Evolutionary conservation across 1,284 basidiomycete species (phyloP).

Genomic region (Apiotrichum porosum): DNA sequence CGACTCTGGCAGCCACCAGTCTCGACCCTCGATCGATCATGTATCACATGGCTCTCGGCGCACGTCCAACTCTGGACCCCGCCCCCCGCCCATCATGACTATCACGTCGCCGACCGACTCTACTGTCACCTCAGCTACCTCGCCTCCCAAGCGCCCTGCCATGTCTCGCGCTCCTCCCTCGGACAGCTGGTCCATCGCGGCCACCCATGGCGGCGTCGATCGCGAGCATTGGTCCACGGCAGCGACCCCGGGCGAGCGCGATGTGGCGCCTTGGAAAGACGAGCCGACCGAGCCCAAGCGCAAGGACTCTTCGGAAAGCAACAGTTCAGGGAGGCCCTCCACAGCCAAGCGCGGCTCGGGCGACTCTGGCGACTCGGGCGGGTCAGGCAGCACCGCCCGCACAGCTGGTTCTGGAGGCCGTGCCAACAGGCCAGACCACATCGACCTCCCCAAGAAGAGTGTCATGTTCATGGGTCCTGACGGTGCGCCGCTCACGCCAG

Average conservation of each 20-base stretch:
- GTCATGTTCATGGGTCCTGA: slow-evolving; percentile 46
- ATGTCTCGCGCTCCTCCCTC: not conserved
- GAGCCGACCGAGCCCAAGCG: not conserved
- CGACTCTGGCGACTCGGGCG: too few relatives aligned
- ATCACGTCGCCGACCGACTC: not conserved
- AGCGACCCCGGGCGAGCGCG: slow-evolving; percentile 38
- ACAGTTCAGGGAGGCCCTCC: too few relatives aligned
- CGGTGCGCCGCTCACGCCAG: slow-evolving; percentile 43
- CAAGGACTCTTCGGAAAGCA: too few relatives aligned
- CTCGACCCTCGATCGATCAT: too few relatives aligned
- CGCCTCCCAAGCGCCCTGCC: slow-evolving; percentile 3
- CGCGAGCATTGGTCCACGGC: slow-evolving; percentile 37
- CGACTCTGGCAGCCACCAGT: too few relatives aligned
- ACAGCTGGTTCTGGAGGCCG: not conserved
- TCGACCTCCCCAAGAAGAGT: slow-evolving; percentile 30
- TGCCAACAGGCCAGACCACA: not conserved
- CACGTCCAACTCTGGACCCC: too few relatives aligned
- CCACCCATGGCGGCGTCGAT: slow-evolving; percentile 1
- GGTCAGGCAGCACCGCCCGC: not conserved
- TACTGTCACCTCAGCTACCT: not conserved
- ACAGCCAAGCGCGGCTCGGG: too few relatives aligned
- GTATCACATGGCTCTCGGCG: too few relatives aligned
- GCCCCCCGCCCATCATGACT: not conserved
- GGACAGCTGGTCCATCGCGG: too few relatives aligned
- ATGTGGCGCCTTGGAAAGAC: slow-evolving; percentile 17